Base-by-base conservation (phyloP, 306 rosid genomes). In the Dryas alaskensis region DNA sequence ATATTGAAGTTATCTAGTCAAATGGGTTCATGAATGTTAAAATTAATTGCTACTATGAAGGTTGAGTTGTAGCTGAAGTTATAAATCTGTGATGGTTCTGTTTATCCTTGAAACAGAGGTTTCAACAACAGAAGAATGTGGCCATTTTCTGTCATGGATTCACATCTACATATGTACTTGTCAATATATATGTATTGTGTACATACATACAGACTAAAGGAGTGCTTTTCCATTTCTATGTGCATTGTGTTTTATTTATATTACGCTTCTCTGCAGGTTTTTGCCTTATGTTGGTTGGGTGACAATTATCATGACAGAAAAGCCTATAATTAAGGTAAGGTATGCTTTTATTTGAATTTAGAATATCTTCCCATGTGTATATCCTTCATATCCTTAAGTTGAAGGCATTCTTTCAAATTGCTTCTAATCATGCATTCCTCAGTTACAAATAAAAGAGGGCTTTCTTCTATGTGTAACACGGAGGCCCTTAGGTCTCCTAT, bases 251-350 rank as follows among this genome's bases (percentile, higher is more conserved):
- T 50, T 40, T 13, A 60, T 72, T 31, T 47, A 8, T 70, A 7
- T 61, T 64, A 72, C 3, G 57, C 61, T 55, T 61, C 11, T 60
- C 17, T 64, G 84, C 87, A 89, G 96, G 82, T 82, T 89, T 76
- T 77, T 93, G 78, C 97, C 96, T 48, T 85, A 86, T 39, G 82
- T 75, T 75, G 98, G 97, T 27, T 91, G 85, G 85, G 79, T 59
- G 60, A 88, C 96, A 19, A 86, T 93, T 52, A 76, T 91, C 64
- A 82, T 89, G 92, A 84, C 89, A 6, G 92, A 93, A 17, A 81
- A 67, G 54, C 98, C 98, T 44, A 51, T 85, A 42, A 11, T 93
- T 79, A 88, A 89, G 98, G 97, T 91, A 62, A 89, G 98, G 97
- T 91, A 62, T 74, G 90, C 63, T 60, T 66, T 42, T 44, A 10